Evolutionary conservation across 768 basidiomycete genomes (phyloP).

Genomic region (Trametes punicea): DNA sequence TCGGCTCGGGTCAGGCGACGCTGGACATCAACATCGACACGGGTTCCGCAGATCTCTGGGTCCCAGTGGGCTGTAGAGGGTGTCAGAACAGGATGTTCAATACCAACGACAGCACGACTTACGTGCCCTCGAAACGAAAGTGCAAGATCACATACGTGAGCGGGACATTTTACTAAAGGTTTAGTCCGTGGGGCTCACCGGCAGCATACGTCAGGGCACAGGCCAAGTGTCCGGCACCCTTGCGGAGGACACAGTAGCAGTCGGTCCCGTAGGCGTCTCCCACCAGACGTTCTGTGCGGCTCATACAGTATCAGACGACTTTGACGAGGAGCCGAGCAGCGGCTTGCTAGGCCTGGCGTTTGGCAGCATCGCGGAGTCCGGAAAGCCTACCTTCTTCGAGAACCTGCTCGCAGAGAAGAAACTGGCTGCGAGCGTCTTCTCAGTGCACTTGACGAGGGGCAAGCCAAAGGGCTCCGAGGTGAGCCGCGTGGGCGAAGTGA

Average conservation of each 20-base stretch:
- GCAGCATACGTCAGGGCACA: conserved; percentile 37
- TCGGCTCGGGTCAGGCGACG: conserved; percentile 55
- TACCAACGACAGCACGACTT: conserved; percentile 41
- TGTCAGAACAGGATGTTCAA: conserved; percentile 42
- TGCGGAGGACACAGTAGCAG: conserved; percentile 46
- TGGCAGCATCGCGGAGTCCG: conserved; percentile 45
- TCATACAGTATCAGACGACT: conserved; percentile 43
- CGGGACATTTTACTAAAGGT: background rate
- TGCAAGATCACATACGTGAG: conserved; percentile 47
- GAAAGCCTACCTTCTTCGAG: conserved; percentile 58
- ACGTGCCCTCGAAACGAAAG: conserved; percentile 25
- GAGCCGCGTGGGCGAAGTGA: background rate
- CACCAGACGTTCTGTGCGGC: conserved; percentile 59
- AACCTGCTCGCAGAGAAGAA: conserved; percentile 45
- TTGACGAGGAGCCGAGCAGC: conserved; percentile 47
- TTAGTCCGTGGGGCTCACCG: background rate
- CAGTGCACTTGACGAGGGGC: conserved; percentile 51
- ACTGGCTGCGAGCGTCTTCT: conserved; percentile 49
- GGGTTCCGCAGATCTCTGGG: conserved; percentile 67
- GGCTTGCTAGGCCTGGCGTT: conserved; percentile 67
- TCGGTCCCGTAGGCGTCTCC: conserved; percentile 43
- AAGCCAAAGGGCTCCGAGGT: conserved; percentile 48
- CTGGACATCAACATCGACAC: conserved; percentile 65
- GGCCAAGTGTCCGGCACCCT: conserved; percentile 51
- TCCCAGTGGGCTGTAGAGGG: conserved; percentile 37